Conservation (phyloP, 139 green algal species). For the Picochlorum sp. region DNA sequence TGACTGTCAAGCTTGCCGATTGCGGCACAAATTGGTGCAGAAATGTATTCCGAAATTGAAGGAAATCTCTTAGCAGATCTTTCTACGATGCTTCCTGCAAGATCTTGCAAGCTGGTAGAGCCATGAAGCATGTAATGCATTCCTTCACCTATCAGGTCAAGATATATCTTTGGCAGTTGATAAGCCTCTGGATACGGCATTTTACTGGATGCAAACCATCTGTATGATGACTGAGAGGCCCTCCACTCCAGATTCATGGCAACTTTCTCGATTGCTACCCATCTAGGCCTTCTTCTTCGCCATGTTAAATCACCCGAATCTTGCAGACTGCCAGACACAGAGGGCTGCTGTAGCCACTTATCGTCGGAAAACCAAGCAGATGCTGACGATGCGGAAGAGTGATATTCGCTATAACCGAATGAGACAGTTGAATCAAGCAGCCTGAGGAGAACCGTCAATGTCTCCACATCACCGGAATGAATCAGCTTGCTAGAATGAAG, state of each 20-base stretch:
- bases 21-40: constrained; percentile 28
- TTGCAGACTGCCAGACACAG: constrained; percentile 18
- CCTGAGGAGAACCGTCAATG: not conserved
- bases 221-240: constrained; percentile 29
- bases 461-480: constrained; percentile 1
- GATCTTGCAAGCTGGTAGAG: not conserved
- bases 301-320: constrained; percentile 3
- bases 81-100: constrained; percentile 20
- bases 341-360: constrained; percentile 24
- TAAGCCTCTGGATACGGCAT: not conserved
- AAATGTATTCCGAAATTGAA: constrained; percentile 16
- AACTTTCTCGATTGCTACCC: constrained; percentile 39
- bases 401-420: not conserved
- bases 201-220: constrained; percentile 17
- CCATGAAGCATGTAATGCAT: constrained; percentile 19
- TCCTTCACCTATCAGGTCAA: constrained; percentile 15
- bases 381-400: not conserved
- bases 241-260: constrained; percentile 32
- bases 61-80: constrained; percentile 48
- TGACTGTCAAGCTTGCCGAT: constrained; percentile 32
- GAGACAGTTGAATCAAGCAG: not conserved
- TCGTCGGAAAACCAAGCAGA: constrained; percentile 31
- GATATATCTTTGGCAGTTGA: constrained; percentile 24
- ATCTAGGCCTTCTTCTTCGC: constrained; percentile 26
- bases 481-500: not conserved